Evolutionary conservation across 805 yeast species (phyloP).

Genomic region (Saccharomycopsis selenospora): DNA sequence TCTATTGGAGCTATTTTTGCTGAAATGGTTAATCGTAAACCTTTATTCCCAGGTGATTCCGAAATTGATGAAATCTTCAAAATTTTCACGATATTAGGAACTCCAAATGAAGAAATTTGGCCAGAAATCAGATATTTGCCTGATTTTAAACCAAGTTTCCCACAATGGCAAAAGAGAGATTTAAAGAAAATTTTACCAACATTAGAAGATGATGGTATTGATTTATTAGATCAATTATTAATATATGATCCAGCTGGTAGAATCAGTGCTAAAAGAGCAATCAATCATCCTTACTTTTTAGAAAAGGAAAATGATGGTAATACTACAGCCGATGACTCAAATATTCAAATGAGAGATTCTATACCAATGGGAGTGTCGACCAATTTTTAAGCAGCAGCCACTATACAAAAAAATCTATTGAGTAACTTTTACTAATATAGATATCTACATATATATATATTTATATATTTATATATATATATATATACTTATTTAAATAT

Average conservation of each 20-base stretch:
- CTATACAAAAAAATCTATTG: no score
- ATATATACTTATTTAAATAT: no score
- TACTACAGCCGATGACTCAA: conserved; percentile 12
- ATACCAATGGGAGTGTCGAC: conserved; percentile 29
- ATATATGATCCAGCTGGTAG: conserved; percentile 91
- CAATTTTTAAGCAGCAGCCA: conserved; percentile 25
- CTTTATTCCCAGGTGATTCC: conserved; percentile 94
- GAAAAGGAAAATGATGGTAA: conserved; percentile 35
- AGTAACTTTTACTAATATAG: no score
- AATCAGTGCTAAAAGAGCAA: conserved; percentile 90
- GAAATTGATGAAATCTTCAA: conserved; percentile 96
- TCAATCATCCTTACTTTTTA: conserved; percentile 79
- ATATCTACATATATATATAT: no score
- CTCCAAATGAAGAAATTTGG: conserved; percentile 91
- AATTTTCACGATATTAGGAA: conserved; percentile 86
- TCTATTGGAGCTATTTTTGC: conserved; percentile 97
- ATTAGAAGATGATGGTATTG: conserved; percentile 77
- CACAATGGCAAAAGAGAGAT: conserved; percentile 76
- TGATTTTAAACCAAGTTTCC: conserved; percentile 89
- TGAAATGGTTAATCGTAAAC: conserved; percentile 94
- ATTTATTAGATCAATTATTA: conserved; percentile 68
- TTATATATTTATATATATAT: no score
- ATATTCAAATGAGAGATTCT: conserved; percentile 25
- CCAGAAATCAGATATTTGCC: conserved; percentile 89
- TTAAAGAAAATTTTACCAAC: conserved; percentile 48